Evolutionary conservation across 495 filamentous ascomycete genomes (phyloP), one percentile per base, ranked within the genome.

Genomic region (Lasiosphaeris hirsuta): DNA sequence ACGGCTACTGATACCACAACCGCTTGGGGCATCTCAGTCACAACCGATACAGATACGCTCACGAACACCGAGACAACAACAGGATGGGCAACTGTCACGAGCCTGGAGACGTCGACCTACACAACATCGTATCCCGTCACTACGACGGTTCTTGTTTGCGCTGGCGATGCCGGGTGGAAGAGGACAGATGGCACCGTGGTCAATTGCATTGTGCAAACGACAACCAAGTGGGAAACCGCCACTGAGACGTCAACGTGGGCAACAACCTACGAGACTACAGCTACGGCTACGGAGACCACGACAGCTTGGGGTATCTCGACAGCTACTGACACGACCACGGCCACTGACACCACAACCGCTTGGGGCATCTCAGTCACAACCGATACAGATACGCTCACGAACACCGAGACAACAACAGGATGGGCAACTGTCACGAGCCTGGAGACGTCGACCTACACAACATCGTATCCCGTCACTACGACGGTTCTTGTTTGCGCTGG

Each of bases 181-280:
- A 18, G 51, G 19, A 44, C 51, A 7, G 49, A 51, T 2, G 48
- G 19, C 34, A 41, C 49, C 36, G 30, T 13, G 35, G 37, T 38
- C 15, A 11, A 35, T 3, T 69, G 66, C 53, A 56, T 59, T n/a
- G 57, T 64, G 13, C 59, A 38, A 46, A 64, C 65, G 13, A 63
- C 55, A 3, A 72, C 67, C 7, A 45, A 62, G 49, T 68, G 60
- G 62, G 17, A 49, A 17, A 65, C 63, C 23, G 59, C 54, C 3
- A 70, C 61, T 3, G 62, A 37, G 42, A 63, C 59, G 7, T 61
- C 47, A 9, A 57, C 51, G 0, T 57, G 33, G 42, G 62, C 59
- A 4, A 63, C 47, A 9, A 57, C 51, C 2, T 57, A 40, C 9
- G 47, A 51, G 39, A 53, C 61, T 33, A 57, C 35, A 14, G 46